Percentiles rank a stretch among this genome's conserved stretches.
phyloP scores from a whole-genome alignment of 768 basidiomycete species.

The Auricularia cornea region DNA sequence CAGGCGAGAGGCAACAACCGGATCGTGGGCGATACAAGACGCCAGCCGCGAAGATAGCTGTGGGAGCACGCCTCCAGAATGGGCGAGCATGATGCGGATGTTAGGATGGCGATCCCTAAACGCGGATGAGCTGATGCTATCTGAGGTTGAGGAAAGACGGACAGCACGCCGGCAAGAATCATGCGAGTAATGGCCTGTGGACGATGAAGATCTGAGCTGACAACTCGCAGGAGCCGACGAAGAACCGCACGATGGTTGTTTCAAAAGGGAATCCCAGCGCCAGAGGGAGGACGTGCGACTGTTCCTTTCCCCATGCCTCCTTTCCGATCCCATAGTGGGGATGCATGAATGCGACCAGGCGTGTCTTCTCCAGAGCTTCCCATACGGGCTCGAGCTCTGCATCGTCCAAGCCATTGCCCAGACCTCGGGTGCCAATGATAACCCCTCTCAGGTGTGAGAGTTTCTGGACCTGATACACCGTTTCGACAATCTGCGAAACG shows the following conservation, averaged over 20 bases:
- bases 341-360: slow-evolving; percentile 74
- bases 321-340: slow-evolving; percentile 78
- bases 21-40: slow-evolving; percentile 81
- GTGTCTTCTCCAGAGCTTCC: slow-evolving; percentile 61
- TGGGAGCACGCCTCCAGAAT: slow-evolving; percentile 80
- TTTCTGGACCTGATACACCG: slow-evolving; percentile 54
- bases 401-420: slow-evolving; percentile 78
- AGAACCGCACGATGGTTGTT: slow-evolving; percentile 62
- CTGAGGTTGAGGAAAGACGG: slow-evolving; percentile 32
- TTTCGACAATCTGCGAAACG: slow-evolving; percentile 47
- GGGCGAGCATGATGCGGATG: slow-evolving; percentile 73
- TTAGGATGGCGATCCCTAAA: slow-evolving; percentile 70
- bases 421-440: slow-evolving; percentile 74
- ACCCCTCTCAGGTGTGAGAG: slow-evolving; percentile 64
- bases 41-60: slow-evolving; percentile 77
- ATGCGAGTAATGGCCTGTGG: neutral
- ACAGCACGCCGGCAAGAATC: neutral
- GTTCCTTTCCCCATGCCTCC: slow-evolving; percentile 68
- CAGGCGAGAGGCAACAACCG: slow-evolving; percentile 62
- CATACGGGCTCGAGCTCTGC: slow-evolving; percentile 70
- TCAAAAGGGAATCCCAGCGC: slow-evolving; percentile 88
- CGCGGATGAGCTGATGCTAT: slow-evolving; percentile 69
- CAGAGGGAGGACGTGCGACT: slow-evolving; percentile 82
- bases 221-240: slow-evolving; percentile 6
- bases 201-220: neutral